These are phyloP conservation scores for Neonothopanus nambi DNA, from an alignment of 1,284 basidiomycete genomes.

Conservation along the genomic window DNA sequence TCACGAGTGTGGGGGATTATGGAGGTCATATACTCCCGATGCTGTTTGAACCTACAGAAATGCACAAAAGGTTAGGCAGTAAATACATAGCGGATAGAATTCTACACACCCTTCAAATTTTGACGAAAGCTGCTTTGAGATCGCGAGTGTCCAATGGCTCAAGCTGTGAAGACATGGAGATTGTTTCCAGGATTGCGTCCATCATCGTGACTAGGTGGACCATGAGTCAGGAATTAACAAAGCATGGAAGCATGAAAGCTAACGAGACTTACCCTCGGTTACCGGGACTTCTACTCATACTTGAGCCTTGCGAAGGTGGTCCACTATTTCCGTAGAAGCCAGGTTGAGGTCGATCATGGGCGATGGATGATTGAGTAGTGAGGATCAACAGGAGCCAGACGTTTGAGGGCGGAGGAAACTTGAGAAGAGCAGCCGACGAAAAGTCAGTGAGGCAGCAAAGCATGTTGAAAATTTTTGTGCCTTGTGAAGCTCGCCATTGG, in stretches of 20 bases:
- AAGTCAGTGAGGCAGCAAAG: neutral
- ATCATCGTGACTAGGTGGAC: neutral
- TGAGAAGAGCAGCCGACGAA: neutral
- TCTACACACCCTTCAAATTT: slow-evolving; percentile 81
- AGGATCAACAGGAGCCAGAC: too few species aligned
- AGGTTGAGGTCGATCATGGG: neutral
- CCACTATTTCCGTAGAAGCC: slow-evolving; percentile 35
- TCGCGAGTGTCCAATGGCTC: slow-evolving; percentile 81
- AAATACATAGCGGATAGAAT: neutral
- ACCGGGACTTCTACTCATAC: slow-evolving; percentile 70
- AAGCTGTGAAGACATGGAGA: slow-evolving; percentile 92
- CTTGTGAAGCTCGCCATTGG: neutral
- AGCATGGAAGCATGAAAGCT: too few species aligned
- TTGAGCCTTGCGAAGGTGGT: slow-evolving; percentile 50
- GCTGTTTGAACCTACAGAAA: slow-evolving; percentile 74
- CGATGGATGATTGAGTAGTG: too few species aligned
- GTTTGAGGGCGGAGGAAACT: neutral
- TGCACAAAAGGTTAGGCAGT: neutral
- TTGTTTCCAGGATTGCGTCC: slow-evolving; percentile 89
- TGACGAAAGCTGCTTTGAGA: slow-evolving; percentile 86
- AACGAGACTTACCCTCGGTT: slow-evolving; percentile 53
- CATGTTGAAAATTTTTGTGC: too few species aligned
- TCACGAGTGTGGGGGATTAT: slow-evolving; percentile 96
- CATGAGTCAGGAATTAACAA: too few species aligned
- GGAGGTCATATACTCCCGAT: slow-evolving; percentile 95